phyloP scores from a whole-genome alignment of 2,329 filamentous ascomycete species.

The Hypoxylon sp. region DNA sequence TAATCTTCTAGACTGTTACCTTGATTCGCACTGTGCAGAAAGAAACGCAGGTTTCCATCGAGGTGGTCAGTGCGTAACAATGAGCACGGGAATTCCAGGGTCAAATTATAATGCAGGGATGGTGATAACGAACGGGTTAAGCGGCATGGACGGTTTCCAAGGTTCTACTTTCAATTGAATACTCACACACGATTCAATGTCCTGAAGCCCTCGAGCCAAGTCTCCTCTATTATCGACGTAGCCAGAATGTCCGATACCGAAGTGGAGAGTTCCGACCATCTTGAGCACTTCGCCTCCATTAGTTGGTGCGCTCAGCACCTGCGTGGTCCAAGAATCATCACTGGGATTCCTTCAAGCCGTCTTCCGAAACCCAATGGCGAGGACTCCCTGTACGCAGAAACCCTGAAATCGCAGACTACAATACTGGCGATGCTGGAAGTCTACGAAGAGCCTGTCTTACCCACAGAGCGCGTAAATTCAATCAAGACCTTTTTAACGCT shows the following conservation, averaged over 20 bases:
- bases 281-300: slow-evolving; percentile 53
- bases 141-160: background rate
- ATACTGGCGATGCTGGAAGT: slow-evolving; percentile 63
- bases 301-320: slow-evolving; percentile 66
- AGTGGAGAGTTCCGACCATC: slow-evolving; percentile 30
- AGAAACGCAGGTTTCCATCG: background rate
- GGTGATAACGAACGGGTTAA: slow-evolving; percentile 10
- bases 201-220: background rate
- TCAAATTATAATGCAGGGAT: slow-evolving; percentile 2
- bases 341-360: slow-evolving; percentile 50
- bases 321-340: slow-evolving; percentile 53
- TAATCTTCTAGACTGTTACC: too few relatives aligned
- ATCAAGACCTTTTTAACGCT: slow-evolving; percentile 59
- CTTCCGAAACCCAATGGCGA: slow-evolving; percentile 58
- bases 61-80: slow-evolving; percentile 2
- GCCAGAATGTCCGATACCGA: slow-evolving; percentile 19
- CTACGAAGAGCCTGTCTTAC: slow-evolving; percentile 56
- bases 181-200: background rate
- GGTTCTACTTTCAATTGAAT: slow-evolving; percentile 4
- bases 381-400: slow-evolving; percentile 68
- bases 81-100: background rate
- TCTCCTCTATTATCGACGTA: background rate
- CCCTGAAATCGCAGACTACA: slow-evolving; percentile 65
- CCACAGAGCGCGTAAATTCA: slow-evolving; percentile 50
- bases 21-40: background rate